Conservation (phyloP, 2,329 filamentous ascomycete genomes). For the Alternaria triticina region DNA sequence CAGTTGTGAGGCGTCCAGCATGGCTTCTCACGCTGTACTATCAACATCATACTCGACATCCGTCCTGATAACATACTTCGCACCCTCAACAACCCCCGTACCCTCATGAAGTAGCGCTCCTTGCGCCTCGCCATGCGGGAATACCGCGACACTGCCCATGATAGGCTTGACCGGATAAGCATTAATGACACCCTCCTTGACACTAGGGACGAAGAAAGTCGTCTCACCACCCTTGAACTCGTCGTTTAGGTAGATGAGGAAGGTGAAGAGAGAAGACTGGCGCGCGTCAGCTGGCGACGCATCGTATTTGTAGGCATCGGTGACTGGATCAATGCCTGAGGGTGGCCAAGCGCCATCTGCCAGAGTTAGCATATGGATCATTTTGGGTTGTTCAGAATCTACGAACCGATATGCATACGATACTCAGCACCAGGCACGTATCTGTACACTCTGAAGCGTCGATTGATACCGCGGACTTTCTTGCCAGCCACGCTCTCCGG, state of each 20-base stretch:
- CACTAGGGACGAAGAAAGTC: conserved; percentile 71
- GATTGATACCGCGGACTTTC: conserved; percentile 67
- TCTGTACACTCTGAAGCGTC: conserved; percentile 73
- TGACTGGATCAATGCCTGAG: conserved; percentile 64
- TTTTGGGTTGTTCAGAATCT: conserved; percentile 13
- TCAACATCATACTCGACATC: conserved; percentile 73
- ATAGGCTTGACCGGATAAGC: conserved; percentile 72
- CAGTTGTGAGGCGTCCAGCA: background rate
- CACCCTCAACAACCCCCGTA: conserved; percentile 70
- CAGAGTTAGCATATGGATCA: background rate
- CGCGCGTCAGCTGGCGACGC: conserved; percentile 64
- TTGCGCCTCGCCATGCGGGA: conserved; percentile 72
- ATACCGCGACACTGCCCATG: conserved; percentile 72
- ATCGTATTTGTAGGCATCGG: conserved; percentile 70
- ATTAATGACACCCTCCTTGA: conserved; percentile 69
- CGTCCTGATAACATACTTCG: conserved; percentile 72
- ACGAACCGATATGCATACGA: conserved; percentile 65
- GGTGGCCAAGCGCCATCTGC: conserved; percentile 74
- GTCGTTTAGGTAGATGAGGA: conserved; percentile 73
- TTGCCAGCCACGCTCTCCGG: conserved; percentile 63
- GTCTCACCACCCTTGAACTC: conserved; percentile 76
- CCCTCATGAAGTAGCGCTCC: conserved; percentile 73
- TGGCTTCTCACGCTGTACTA: background rate
- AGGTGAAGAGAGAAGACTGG: conserved; percentile 73
- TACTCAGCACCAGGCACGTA: conserved; percentile 78